These are phyloP conservation scores for Penstemon eatonii DNA, from an alignment of 257 asterid species.

Conservation along the genomic window DNA sequence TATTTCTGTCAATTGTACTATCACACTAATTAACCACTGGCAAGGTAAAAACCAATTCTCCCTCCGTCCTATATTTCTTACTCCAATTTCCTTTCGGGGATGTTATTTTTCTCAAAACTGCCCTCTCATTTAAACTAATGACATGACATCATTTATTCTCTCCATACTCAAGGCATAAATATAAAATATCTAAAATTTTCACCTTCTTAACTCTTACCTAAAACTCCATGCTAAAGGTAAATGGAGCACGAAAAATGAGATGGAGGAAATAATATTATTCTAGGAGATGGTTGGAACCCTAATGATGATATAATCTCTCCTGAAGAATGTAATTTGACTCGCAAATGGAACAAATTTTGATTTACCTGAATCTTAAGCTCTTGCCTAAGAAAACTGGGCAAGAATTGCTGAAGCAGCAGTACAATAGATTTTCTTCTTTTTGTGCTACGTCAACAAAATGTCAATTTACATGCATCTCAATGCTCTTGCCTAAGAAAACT, in stretches of 20 bases:
- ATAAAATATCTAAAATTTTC: too few relatives aligned
- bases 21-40: not conserved
- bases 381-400: constrained; percentile 18
- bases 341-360: not conserved
- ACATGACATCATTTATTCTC: too few relatives aligned
- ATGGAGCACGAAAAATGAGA: too few relatives aligned
- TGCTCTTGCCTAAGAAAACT: constrained; percentile 22
- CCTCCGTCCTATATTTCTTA: too few relatives aligned
- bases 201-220: too few relatives aligned
- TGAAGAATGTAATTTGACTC: not conserved
- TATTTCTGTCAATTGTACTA: constrained; percentile 1
- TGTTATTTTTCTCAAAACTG: too few relatives aligned
- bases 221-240: too few relatives aligned
- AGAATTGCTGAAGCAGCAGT: constrained; percentile 19
- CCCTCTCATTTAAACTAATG: too few relatives aligned
- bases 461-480: constrained; percentile 4
- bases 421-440: constrained; percentile 15
- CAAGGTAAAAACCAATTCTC: not conserved
- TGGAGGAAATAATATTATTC: constrained; percentile 9
- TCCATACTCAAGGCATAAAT: too few relatives aligned
- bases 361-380: constrained; percentile 15
- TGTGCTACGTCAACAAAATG: not conserved
- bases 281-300: constrained; percentile 16
- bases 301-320: not conserved
- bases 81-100: too few relatives aligned